phyloP scores from a whole-genome alignment of 768 basidiomycete genomes.

The Lactarius quietus region DNA sequence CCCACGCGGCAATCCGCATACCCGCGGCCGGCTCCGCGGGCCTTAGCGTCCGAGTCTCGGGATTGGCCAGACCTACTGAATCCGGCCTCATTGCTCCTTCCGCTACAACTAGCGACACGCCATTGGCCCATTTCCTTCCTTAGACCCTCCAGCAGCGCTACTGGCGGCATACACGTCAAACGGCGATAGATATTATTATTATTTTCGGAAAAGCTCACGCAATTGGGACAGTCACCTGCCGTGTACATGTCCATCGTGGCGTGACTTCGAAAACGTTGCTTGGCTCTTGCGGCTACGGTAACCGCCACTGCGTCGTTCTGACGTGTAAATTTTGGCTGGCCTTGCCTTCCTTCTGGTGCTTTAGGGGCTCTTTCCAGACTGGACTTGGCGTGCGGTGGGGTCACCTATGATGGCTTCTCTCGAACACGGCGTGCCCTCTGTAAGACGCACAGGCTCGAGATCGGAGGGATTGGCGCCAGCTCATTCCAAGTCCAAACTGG shows the following conservation, averaged over 20 bases:
- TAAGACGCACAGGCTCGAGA: background rate
- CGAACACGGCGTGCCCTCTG: background rate
- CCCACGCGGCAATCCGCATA: background rate
- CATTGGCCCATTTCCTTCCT: background rate
- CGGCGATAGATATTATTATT: background rate
- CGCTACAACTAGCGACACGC: background rate
- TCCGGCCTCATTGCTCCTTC: background rate
- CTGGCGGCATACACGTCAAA: constrained; percentile 1
- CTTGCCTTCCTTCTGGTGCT: background rate
- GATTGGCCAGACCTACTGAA: background rate
- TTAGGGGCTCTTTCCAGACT: background rate
- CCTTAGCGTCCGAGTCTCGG: background rate
- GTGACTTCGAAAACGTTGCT: background rate
- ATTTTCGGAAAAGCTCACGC: background rate
- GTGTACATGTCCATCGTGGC: background rate
- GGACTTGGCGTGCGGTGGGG: background rate
- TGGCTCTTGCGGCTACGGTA: background rate
- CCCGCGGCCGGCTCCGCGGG: background rate
- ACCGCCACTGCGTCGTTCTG: background rate
- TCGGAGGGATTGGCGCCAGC: background rate
- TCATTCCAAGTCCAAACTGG: background rate
- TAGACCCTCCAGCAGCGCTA: background rate
- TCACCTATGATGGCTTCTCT: too few relatives aligned
- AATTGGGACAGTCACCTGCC: background rate
- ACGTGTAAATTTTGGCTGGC: background rate